phyloP scores from a whole-genome alignment of 2,329 filamentous ascomycete genomes.

The Venturia nashicola region DNA sequence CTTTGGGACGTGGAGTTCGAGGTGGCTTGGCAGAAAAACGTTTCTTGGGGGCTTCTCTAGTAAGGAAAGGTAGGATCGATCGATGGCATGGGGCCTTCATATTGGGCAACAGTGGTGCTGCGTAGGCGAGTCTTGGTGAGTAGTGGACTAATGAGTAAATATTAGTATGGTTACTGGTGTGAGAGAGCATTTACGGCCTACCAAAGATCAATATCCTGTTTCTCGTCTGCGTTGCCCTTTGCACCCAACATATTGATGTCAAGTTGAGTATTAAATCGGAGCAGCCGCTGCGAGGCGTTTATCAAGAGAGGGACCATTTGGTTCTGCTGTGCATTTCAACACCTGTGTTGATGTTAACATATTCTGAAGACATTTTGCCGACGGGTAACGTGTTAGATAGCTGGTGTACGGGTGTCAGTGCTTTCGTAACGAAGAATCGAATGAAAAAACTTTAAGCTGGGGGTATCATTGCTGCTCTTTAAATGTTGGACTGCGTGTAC shows the following conservation, averaged over 20 bases:
- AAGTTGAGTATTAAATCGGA: not conserved
- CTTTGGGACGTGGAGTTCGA: not conserved
- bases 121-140: not conserved
- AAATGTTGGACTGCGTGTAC: not conserved
- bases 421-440: not conserved
- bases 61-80: not conserved
- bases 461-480: not conserved
- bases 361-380: not conserved
- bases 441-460: not conserved
- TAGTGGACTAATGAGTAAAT: not conserved
- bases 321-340: not conserved
- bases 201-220: not conserved
- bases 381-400: not conserved
- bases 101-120: not conserved
- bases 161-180: not conserved
- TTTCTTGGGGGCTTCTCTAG: not conserved
- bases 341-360: not conserved
- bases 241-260: not conserved
- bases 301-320: not conserved
- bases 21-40: not conserved
- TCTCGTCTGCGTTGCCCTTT: not conserved
- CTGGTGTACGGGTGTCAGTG: not conserved
- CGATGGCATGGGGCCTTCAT: not conserved
- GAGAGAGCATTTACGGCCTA: not conserved
- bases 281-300: not conserved